Evolutionary conservation across 1,284 basidiomycete species (phyloP), one percentile per base, ranked within the genome.

Genomic region (Coniferiporia sulphurascens): DNA sequence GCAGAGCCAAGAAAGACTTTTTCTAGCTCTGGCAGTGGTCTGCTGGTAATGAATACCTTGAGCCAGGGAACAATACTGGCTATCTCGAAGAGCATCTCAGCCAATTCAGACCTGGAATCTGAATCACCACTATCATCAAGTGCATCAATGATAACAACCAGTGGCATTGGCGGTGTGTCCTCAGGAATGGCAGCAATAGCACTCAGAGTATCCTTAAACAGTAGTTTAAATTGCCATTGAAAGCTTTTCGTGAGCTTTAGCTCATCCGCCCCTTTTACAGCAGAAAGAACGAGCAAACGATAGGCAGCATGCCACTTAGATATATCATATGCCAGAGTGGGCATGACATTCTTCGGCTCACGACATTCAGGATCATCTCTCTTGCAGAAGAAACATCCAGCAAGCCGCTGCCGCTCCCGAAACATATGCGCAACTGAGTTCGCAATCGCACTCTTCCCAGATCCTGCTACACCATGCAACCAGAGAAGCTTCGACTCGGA

Each of bases 361-460:
- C 44, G 27, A 27, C 27, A 27, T 27, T 27, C 27, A 27, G 27
- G 27, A 27, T 27, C 27, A 27, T 27, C 27, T 15, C 32, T 41
- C 15, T 53, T 34, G 17, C 48, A 62, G 51, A 61, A 63, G 48
- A 62, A 59, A 19, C 48, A 52, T 2, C 65, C 65, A 10, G 71
- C 70, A 7, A 74, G 70, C 45, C 65, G 65, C 8, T 65, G 64
- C 2, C 66, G 60, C 0, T 71, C 62, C n/a, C 67, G 62, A 41
- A 68, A 68, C 27, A 69, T 58, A 49, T 69, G 64, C 48, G 70
- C 70, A 4, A 71, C 59, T 0, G 72, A 70, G 0, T 66, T 71
- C 4, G 71, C 59, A 19, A 72, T 65, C 0, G 73, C 65, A 36
- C 69, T 72, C 62, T 72, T 72, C 8, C 73, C 71, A 27, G 27